These are phyloP conservation scores for Umbellularia californica DNA, from an alignment of 164 flowering plant species.

Conservation along the genomic window DNA sequence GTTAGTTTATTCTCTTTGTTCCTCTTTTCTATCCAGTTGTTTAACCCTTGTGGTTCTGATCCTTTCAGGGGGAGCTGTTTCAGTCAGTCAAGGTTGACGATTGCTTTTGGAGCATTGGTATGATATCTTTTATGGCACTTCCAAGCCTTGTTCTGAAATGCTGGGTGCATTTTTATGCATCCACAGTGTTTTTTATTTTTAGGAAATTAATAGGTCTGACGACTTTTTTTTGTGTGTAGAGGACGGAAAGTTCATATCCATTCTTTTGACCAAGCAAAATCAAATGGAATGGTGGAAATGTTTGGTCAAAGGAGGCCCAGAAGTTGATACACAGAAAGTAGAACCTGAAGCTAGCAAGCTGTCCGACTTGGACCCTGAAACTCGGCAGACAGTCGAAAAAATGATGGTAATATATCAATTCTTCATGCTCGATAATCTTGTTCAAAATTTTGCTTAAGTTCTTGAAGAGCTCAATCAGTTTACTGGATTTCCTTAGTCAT, in stretches of 20 bases:
- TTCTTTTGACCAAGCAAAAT: constrained; percentile 79
- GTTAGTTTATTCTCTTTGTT: background rate
- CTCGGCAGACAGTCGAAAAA: constrained; percentile 82
- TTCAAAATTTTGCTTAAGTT: background rate
- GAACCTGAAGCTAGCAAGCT: constrained; percentile 91
- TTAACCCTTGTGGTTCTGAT: background rate
- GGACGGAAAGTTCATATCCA: constrained; percentile 63
- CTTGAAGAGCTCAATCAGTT: background rate
- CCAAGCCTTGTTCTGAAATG: background rate
- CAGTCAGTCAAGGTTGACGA: constrained; percentile 77
- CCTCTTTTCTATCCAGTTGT: background rate
- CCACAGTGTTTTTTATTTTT: background rate
- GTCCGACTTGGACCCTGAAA: constrained; percentile 82
- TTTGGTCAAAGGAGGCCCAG: constrained; percentile 86
- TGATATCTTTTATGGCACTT: constrained; percentile 2
- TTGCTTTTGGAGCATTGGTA: constrained; percentile 95
- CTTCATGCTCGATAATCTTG: no score
- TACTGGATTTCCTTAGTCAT: background rate
- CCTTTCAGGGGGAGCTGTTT: constrained; percentile 68
- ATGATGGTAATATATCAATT: constrained; percentile 70
- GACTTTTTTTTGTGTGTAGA: constrained; percentile 38
- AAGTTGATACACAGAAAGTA: constrained; percentile 86
- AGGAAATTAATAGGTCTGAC: background rate
- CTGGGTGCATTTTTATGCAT: background rate
- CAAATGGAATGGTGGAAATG: constrained; percentile 98